Percentiles rank a stretch among this genome's conserved stretches.
These are phyloP conservation scores for Dothistroma septosporum DNA, from an alignment of 2,329 filamentous ascomycete species.

Conservation along the genomic window DNA sequence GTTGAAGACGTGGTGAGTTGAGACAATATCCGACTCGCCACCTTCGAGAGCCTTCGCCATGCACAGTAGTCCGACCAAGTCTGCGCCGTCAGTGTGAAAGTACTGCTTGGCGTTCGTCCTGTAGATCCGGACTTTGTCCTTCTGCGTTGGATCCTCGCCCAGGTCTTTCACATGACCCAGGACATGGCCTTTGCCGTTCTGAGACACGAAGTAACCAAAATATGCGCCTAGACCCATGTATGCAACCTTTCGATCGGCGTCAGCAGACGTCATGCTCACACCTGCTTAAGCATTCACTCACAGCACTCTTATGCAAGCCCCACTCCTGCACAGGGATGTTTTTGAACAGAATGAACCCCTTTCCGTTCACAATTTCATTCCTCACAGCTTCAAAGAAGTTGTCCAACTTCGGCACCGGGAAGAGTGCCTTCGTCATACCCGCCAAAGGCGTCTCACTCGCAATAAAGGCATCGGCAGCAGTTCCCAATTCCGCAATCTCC, in stretches of 20 bases:
- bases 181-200: slow-evolving; percentile 80
- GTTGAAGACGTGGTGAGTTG: slow-evolving; percentile 78
- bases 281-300: slow-evolving; percentile 32
- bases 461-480: slow-evolving; percentile 67
- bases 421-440: slow-evolving; percentile 63
- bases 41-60: slow-evolving; percentile 73
- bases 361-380: slow-evolving; percentile 68
- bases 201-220: slow-evolving; percentile 80
- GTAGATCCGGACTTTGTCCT: slow-evolving; percentile 85
- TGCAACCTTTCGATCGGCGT: slow-evolving; percentile 39
- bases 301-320: slow-evolving; percentile 73
- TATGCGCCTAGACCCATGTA: slow-evolving; percentile 82
- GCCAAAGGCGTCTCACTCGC: slow-evolving; percentile 62
- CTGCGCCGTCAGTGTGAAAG: slow-evolving; percentile 79
- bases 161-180: slow-evolving; percentile 87
- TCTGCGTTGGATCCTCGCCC: slow-evolving; percentile 73
- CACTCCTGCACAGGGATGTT: slow-evolving; percentile 72
- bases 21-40: slow-evolving; percentile 78
- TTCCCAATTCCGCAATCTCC: slow-evolving; percentile 64
- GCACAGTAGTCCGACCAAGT: slow-evolving; percentile 79
- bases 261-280: neutral
- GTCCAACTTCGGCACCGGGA: slow-evolving; percentile 57
- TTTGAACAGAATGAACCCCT: slow-evolving; percentile 87
- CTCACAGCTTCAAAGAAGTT: slow-evolving; percentile 54
- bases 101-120: slow-evolving; percentile 64